Evolutionary conservation across 208 protist genomes (phyloP).

Genomic region (Leishmania mexicana): DNA sequence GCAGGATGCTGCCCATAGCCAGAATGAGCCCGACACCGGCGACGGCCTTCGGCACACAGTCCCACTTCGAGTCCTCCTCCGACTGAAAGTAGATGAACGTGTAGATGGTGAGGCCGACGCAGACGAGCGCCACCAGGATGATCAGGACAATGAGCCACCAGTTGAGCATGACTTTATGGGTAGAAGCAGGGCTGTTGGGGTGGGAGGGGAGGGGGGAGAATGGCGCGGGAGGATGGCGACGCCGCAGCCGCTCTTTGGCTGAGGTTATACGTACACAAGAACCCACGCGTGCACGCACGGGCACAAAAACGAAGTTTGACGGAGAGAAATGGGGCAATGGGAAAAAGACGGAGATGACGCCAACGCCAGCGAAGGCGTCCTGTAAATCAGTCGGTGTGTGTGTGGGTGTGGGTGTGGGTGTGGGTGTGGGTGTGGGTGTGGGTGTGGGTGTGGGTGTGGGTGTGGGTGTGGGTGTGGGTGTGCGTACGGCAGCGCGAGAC

Average conservation of each 20-base stretch:
- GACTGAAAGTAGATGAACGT: conserved; percentile 76
- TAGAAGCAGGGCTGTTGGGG: background rate
- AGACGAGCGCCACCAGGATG: conserved; percentile 58
- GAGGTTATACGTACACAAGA: too few relatives aligned
- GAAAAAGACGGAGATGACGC: background rate
- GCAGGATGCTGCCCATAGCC: conserved; percentile 76
- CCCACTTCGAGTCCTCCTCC: conserved; percentile 62
- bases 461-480: background rate
- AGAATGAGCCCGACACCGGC: conserved; percentile 83
- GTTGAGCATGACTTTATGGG: conserved; percentile 53
- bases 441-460: background rate
- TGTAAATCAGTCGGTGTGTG: background rate
- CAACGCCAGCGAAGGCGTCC: background rate
- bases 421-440: background rate
- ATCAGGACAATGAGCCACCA: conserved; percentile 88
- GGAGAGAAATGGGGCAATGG: background rate
- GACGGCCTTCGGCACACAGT: conserved; percentile 61
- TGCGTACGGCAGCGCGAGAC: background rate
- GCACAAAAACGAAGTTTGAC: background rate
- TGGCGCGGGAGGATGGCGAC: background rate
- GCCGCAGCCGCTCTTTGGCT: background rate
- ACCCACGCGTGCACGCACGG: background rate
- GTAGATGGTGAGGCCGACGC: conserved; percentile 60
- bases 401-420: background rate
- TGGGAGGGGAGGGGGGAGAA: background rate